Evolutionary conservation across 2,329 filamentous ascomycete species (phyloP).

Genomic region (Neospermospora avenae): DNA sequence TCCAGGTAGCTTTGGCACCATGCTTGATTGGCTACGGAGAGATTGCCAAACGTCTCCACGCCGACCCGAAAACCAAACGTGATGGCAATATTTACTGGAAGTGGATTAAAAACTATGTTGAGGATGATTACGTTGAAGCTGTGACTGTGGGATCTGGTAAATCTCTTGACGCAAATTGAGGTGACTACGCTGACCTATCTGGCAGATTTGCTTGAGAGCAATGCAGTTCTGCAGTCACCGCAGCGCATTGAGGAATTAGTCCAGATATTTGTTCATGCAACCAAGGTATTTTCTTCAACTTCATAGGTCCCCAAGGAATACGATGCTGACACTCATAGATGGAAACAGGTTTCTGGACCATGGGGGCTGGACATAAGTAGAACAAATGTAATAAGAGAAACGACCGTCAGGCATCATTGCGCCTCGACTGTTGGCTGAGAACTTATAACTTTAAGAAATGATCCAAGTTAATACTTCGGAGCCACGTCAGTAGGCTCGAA

Average conservation of each 20-base stretch:
- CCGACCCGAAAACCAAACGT: constrained; percentile 56
- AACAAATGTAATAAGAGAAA: neutral
- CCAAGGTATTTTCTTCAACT: constrained; percentile 56
- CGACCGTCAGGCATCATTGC: too few species aligned
- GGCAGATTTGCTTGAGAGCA: constrained; percentile 69
- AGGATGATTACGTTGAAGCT: constrained; percentile 72
- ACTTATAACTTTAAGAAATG: too few species aligned
- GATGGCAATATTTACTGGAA: constrained; percentile 76
- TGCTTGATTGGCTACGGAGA: constrained; percentile 87
- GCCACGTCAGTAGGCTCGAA: too few species aligned
- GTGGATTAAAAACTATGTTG: constrained; percentile 89
- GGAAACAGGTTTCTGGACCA: constrained; percentile 74
- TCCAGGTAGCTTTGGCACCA: constrained; percentile 81
- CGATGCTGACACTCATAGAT: constrained; percentile 45
- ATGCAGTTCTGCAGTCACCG: constrained; percentile 70
- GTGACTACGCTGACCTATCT: neutral
- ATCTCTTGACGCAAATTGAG: constrained; percentile 23
- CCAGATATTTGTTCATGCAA: constrained; percentile 82
- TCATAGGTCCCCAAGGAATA: neutral
- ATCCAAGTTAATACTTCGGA: too few species aligned
- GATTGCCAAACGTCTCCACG: constrained; percentile 69
- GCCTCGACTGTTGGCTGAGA: too few species aligned
- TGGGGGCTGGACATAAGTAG: constrained; percentile 42
- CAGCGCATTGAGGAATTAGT: constrained; percentile 77
- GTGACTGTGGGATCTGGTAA: constrained; percentile 68